Evolutionary conservation across 2,329 filamentous ascomycete genomes (phyloP).

Genomic region (Clarireedia paspali): DNA sequence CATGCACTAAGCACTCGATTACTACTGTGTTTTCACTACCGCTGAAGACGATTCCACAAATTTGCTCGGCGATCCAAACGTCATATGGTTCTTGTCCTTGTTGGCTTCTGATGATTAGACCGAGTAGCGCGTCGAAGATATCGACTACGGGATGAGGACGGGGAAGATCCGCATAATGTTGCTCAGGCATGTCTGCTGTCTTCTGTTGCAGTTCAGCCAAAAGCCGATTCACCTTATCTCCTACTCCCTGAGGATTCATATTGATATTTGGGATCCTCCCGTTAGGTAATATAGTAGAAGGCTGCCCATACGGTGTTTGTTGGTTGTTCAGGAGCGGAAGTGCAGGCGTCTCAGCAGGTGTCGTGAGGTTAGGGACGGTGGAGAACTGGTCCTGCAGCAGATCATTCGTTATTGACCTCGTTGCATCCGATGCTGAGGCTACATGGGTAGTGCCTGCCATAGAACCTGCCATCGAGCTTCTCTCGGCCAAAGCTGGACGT

Average conservation of each 20-base stretch:
- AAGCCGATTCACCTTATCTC: constrained; percentile 50
- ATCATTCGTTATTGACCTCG: constrained; percentile 54
- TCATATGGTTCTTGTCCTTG: constrained; percentile 54
- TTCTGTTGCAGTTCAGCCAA: constrained; percentile 49
- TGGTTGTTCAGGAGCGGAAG: constrained; percentile 43
- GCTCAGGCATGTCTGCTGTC: constrained; percentile 45
- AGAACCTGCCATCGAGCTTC: constrained; percentile 28
- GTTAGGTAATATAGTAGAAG: constrained; percentile 42
- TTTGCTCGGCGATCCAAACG: constrained; percentile 51
- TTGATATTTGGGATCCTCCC: constrained; percentile 39
- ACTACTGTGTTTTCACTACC: constrained; percentile 43
- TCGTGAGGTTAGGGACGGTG: constrained; percentile 48
- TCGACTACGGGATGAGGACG: constrained; percentile 53
- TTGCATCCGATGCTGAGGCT: constrained; percentile 52
- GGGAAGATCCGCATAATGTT: constrained; percentile 53
- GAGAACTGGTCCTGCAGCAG: constrained; percentile 56
- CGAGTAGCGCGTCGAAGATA: constrained; percentile 52
- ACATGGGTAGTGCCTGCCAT: constrained; percentile 47
- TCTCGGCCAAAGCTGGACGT: constrained; percentile 35
- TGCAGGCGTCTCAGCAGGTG: constrained; percentile 50
- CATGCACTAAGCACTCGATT: constrained; percentile 54
- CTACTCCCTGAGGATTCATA: constrained; percentile 44
- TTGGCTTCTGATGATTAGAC: constrained; percentile 55
- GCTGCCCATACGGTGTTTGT: constrained; percentile 47
- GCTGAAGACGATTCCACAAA: constrained; percentile 49